phyloP scores from a whole-genome alignment of 2,329 filamentous ascomycete species.

The Macrophomina tecta region DNA sequence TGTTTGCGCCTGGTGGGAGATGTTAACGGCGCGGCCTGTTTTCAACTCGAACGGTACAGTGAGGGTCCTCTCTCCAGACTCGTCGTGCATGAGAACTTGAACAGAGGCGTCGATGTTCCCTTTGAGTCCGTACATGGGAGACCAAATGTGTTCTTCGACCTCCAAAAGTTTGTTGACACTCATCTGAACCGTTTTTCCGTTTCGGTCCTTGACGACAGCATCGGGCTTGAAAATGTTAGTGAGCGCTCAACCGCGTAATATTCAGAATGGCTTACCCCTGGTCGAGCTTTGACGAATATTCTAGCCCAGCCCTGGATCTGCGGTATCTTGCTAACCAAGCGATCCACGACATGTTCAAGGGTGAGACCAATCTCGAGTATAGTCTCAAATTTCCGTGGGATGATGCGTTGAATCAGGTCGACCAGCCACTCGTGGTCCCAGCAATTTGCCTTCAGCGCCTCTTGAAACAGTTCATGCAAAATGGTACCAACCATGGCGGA shows the following conservation, averaged over 20 bases:
- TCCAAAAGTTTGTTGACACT: slow-evolving; percentile 93
- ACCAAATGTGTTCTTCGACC: slow-evolving; percentile 98
- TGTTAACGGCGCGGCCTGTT: slow-evolving; percentile 80
- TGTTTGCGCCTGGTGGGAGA: slow-evolving; percentile 89
- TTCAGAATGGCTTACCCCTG: slow-evolving; percentile 60
- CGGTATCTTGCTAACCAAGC: slow-evolving; percentile 82
- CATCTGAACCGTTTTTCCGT: slow-evolving; percentile 77
- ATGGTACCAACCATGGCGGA: slow-evolving; percentile 91
- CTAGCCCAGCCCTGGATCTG: slow-evolving; percentile 84
- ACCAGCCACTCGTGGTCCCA: slow-evolving; percentile 77
- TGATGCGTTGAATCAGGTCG: slow-evolving; percentile 69
- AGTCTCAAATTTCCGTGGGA: slow-evolving; percentile 83
- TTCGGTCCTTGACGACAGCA: slow-evolving; percentile 78
- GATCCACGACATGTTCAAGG: slow-evolving; percentile 73
- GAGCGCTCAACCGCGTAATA: slow-evolving; percentile 21
- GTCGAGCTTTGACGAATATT: slow-evolving; percentile 74
- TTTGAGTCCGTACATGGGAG: slow-evolving; percentile 94
- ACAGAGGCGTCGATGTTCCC: slow-evolving; percentile 98
- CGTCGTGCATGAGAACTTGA: slow-evolving; percentile 80
- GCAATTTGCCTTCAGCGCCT: slow-evolving; percentile 79
- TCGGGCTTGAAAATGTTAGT: slow-evolving; percentile 58
- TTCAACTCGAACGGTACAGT: slow-evolving; percentile 96
- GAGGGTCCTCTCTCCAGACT: slow-evolving; percentile 68
- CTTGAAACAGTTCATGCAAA: slow-evolving; percentile 93
- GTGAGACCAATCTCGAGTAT: slow-evolving; percentile 86